Evolutionary conservation across 169 alveolate species (phyloP).

Genomic region (Cryptosporidium andersoni): DNA sequence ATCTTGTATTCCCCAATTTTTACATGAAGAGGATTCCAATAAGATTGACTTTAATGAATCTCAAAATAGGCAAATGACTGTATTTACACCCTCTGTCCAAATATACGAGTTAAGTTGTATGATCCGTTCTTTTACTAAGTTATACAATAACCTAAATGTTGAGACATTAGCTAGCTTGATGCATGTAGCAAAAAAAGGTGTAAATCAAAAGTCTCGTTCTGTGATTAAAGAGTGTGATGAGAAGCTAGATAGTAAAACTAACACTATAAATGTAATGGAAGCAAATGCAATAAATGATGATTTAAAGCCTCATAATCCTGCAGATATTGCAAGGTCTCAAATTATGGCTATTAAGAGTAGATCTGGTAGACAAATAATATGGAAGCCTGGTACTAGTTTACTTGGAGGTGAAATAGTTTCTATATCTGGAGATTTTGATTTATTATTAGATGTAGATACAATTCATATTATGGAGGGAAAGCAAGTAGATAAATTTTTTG

Average conservation of each 20-base stretch:
- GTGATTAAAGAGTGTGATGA: constrained; percentile 7
- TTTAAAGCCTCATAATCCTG: constrained; percentile 48
- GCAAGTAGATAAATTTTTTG: constrained; percentile 58
- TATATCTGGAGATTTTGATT: constrained; percentile 37
- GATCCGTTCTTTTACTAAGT: constrained; percentile 64
- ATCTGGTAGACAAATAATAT: constrained; percentile 65
- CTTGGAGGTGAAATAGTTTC: constrained; percentile 43
- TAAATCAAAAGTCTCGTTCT: constrained; percentile 28
- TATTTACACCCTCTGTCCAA: constrained; percentile 48
- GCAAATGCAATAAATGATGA: neutral
- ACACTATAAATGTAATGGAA: neutral
- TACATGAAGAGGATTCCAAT: constrained; percentile 2
- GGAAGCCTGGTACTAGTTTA: constrained; percentile 52
- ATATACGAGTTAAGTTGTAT: constrained; percentile 49
- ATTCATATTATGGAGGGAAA: constrained; percentile 63
- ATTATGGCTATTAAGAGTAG: constrained; percentile 59
- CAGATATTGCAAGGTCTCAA: constrained; percentile 64
- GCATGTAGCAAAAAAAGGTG: constrained; percentile 64
- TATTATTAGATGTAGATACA: constrained; percentile 56
- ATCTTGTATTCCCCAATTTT: constrained; percentile 20
- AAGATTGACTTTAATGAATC: constrained; percentile 44
- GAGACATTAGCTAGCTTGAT: constrained; percentile 60
- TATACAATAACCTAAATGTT: constrained; percentile 57
- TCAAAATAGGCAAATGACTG: constrained; percentile 54
- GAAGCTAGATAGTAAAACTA: constrained; percentile 6